phyloP scores from a whole-genome alignment of 73 alveolate genomes.

The Stentor coeruleus region DNA sequence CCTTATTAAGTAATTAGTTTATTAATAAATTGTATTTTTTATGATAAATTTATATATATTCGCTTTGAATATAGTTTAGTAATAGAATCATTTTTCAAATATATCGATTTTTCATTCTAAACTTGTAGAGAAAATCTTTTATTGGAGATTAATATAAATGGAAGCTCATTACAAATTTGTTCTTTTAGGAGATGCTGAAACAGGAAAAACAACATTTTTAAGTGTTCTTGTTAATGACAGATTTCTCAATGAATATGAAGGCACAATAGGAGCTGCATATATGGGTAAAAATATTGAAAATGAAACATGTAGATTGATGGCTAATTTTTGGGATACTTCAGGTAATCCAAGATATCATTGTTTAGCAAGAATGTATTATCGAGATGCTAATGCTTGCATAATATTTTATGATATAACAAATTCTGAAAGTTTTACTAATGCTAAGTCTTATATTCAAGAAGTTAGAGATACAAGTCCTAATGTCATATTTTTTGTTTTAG shows the following conservation, averaged over 20 bases:
- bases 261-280: neutral
- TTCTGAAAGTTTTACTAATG: no score
- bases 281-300: neutral
- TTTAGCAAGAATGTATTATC: neutral
- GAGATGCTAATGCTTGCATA: neutral
- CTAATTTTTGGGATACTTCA: neutral
- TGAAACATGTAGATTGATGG: no score
- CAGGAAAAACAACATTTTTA: neutral
- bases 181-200: neutral
- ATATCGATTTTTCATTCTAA: no score
- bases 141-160: no score
- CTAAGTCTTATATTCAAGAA: no score
- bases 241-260: neutral
- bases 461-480: no score
- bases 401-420: neutral
- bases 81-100: no score
- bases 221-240: neutral
- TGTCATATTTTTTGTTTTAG: neutral
- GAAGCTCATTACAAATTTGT: no score
- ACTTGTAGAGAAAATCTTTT: no score
- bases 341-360: neutral
- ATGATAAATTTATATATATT: no score
- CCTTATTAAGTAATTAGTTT: neutral
- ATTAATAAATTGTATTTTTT: no score
- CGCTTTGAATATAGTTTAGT: no score